phyloP scores from a whole-genome alignment of 1,284 basidiomycete genomes.

The Cystobasidium slooffiae region DNA sequence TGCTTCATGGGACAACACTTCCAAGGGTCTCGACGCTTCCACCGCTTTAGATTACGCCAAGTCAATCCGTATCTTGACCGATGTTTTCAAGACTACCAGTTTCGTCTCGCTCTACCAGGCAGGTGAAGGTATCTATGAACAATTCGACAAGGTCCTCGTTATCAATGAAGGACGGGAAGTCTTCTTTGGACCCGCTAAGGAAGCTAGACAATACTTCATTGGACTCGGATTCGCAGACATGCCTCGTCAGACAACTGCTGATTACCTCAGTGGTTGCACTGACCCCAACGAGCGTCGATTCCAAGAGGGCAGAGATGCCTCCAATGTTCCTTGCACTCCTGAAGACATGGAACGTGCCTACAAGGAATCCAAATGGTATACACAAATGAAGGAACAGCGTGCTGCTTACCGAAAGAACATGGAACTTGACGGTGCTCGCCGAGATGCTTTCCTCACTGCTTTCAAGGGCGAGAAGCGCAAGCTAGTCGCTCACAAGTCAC shows the following conservation, averaged over 20 bases:
- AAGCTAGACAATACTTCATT: slow-evolving; percentile 80
- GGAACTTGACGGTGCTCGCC: slow-evolving; percentile 58
- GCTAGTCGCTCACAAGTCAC: slow-evolving; percentile 79
- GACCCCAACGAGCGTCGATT: slow-evolving; percentile 86
- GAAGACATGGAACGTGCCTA: slow-evolving; percentile 74
- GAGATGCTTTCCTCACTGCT: slow-evolving; percentile 68
- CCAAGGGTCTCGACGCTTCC: slow-evolving; percentile 72
- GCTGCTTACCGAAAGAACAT: slow-evolving; percentile 69
- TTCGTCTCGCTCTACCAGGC: slow-evolving; percentile 64
- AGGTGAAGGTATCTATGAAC: slow-evolving; percentile 67
- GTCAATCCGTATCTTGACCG: slow-evolving; percentile 63
- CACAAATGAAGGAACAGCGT: slow-evolving; percentile 63
- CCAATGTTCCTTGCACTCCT: slow-evolving; percentile 73
- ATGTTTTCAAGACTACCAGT: slow-evolving; percentile 59
- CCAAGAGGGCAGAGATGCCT: slow-evolving; percentile 68
- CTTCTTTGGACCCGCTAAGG: slow-evolving; percentile 74
- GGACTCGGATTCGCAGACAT: slow-evolving; percentile 57
- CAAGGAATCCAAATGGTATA: slow-evolving; percentile 63
- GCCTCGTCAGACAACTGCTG: slow-evolving; percentile 74
- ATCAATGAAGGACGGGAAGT: slow-evolving; percentile 82
- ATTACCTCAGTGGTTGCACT: slow-evolving; percentile 68
- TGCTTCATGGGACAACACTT: slow-evolving; percentile 67
- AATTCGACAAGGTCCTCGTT: slow-evolving; percentile 76
- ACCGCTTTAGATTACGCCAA: slow-evolving; percentile 66
- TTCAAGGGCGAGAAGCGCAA: slow-evolving; percentile 79